These are phyloP conservation scores for Sarcodon aspratus DNA, from an alignment of 768 basidiomycete species.

Conservation along the genomic window DNA sequence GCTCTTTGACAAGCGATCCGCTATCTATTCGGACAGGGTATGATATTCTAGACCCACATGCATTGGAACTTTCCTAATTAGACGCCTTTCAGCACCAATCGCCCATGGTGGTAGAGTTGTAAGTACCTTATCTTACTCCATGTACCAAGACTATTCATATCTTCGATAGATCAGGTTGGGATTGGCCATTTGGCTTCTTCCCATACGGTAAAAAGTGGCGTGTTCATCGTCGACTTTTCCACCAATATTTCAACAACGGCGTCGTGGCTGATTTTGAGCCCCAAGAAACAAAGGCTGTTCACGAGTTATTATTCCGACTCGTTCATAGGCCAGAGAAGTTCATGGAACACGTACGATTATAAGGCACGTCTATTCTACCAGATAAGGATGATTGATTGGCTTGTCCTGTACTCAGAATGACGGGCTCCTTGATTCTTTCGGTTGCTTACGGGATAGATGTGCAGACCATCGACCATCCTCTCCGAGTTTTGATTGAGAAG, in stretches of 20 bases:
- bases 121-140: background rate
- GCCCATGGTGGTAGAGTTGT: slow-evolving; percentile 17
- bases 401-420: slow-evolving; percentile 8
- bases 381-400: background rate
- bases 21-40: slow-evolving; percentile 18
- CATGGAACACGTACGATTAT: slow-evolving; percentile 18
- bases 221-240: slow-evolving; percentile 8
- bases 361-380: slow-evolving; percentile 11
- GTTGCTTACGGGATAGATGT: slow-evolving; percentile 18
- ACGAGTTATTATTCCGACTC: slow-evolving; percentile 19
- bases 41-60: too few species aligned
- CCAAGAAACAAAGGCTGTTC: slow-evolving; percentile 17
- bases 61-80: too few species aligned
- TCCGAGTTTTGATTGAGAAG: slow-evolving; percentile 13
- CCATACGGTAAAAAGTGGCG: slow-evolving; percentile 9
- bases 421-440: slow-evolving; percentile 14
- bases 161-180: slow-evolving; percentile 22
- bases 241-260: slow-evolving; percentile 9
- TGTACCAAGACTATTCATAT: background rate
- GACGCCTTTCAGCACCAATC: slow-evolving; percentile 4
- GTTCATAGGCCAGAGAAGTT: slow-evolving; percentile 27
- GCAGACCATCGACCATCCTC: slow-evolving; percentile 11
- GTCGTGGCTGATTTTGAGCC: slow-evolving; percentile 13
- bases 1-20: slow-evolving; percentile 17
- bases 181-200: slow-evolving; percentile 17